These are phyloP conservation scores for Aspergillus arachidicola DNA, from an alignment of 2,329 filamentous ascomycete genomes.

Conservation along the genomic window DNA sequence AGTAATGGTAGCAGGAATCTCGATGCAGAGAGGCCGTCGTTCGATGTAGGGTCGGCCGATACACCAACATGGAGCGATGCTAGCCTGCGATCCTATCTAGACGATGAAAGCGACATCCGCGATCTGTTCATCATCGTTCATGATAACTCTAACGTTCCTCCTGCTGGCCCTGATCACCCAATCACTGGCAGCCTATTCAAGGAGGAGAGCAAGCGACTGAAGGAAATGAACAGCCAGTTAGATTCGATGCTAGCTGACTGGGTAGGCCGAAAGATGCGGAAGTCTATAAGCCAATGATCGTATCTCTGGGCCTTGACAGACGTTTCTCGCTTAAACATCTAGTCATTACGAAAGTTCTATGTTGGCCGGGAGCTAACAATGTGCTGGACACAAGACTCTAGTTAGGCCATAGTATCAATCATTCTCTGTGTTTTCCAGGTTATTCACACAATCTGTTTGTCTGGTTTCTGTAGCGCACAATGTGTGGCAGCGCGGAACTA, in stretches of 20 bases:
- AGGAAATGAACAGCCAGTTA: constrained; percentile 85
- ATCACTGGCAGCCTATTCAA: constrained; percentile 78
- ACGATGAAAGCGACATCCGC: constrained; percentile 83
- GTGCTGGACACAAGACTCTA: constrained; percentile 25
- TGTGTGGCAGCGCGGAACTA: neutral
- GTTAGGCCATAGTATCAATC: constrained; percentile 10
- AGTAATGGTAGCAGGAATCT: constrained; percentile 31
- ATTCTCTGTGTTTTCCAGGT: constrained; percentile 6
- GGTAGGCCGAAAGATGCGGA: constrained; percentile 56
- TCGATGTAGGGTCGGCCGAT: constrained; percentile 57
- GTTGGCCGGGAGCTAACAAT: constrained; percentile 19
- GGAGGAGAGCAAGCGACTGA: constrained; percentile 82
- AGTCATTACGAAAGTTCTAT: neutral
- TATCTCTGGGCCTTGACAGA: neutral
- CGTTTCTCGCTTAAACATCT: neutral
- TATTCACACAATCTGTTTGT: constrained; percentile 9
- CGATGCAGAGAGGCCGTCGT: constrained; percentile 53
- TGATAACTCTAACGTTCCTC: constrained; percentile 81
- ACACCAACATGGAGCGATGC: constrained; percentile 82
- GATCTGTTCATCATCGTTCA: constrained; percentile 91
- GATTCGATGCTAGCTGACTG: constrained; percentile 85
- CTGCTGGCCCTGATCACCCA: constrained; percentile 81
- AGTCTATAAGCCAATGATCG: constrained; percentile 22
- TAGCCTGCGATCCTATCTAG: constrained; percentile 84
- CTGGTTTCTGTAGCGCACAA: neutral